Base-by-base conservation (phyloP, 768 basidiomycete genomes). In the Tulasnella sp. region DNA sequence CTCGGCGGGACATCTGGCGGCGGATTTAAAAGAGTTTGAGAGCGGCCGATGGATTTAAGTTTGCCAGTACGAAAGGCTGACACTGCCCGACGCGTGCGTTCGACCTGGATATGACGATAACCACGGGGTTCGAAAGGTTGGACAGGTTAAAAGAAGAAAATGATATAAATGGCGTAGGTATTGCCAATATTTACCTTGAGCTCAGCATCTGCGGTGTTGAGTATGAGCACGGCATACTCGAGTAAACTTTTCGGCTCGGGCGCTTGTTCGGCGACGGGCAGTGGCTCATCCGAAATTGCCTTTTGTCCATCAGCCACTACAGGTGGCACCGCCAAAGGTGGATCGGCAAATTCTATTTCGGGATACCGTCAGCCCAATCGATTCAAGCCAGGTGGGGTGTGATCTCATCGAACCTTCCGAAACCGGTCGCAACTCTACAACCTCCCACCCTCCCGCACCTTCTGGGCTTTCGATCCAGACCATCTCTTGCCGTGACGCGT, bases 151-250 rank as follows among this genome's bases (percentile, higher is more conserved):
- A 19, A 19, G 1, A 26, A 1, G 9, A 27, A 17, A 1, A 19
- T 21, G 19, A 19, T 27, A 51, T 9, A 21, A 50, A 19, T 34
- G 15, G 30, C 1, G 26, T 41, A 47, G 8, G 15, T 29, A 47
- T 30, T 11, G 9, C 41, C 44, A 7, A 66, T 54, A 58, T 58
- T 13, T 64, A 76, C 83, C 72, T 88, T 88, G 5, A 84, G 69
- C 1, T 74, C 75, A 3, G 88, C 85, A 68, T 85, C 75, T 1
- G 85, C 70, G 0, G 88, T 89, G 64, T 86, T 85, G 26, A 91
- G 74, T 51, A 91, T 86, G 5, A 88, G 72, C 4, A 86, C 84
- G 1, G 86, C 85, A 81, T 83, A 89, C 67, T 86, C 78, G 67
- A 88, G 81, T 11, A 89, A 74, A 0, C 85, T 84, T n/a, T 71